These are phyloP conservation scores for Fusarium dimerum DNA, from an alignment of 2,329 filamentous ascomycete species.

Conservation along the genomic window DNA sequence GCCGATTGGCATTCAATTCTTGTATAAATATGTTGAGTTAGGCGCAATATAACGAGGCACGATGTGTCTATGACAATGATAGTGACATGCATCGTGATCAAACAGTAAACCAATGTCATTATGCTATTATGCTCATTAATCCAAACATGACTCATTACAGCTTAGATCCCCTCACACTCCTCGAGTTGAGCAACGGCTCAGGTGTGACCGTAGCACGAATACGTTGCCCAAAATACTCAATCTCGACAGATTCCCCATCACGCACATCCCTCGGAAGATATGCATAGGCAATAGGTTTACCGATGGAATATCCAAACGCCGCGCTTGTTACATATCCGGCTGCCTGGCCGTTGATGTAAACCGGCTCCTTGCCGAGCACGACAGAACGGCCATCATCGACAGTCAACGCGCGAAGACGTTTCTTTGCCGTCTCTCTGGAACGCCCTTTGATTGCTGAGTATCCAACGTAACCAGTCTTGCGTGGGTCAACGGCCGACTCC, in stretches of 20 bases:
- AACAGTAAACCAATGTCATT: not conserved
- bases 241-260: slow-evolving; percentile 54
- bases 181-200: slow-evolving; percentile 41
- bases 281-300: slow-evolving; percentile 60
- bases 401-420: slow-evolving; percentile 50
- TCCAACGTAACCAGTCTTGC: slow-evolving; percentile 54
- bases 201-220: slow-evolving; percentile 54
- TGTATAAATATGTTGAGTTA: no score
- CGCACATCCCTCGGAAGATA: slow-evolving; percentile 51
- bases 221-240: slow-evolving; percentile 61
- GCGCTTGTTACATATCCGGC: slow-evolving; percentile 62
- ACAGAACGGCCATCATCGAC: slow-evolving; percentile 58
- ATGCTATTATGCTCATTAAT: not conserved
- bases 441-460: slow-evolving; percentile 47
- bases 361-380: slow-evolving; percentile 63
- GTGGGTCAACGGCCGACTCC: slow-evolving; percentile 47
- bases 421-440: slow-evolving; percentile 36
- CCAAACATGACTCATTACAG: not conserved
- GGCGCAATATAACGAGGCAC: no score
- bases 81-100: no score
- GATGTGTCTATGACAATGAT: no score
- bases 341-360: slow-evolving; percentile 48
- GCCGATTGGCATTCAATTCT: no score
- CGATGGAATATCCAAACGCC: slow-evolving; percentile 60
- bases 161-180: not conserved